Conservation (phyloP, 345 rosid genomes). For the Eucalyptus polybractea region DNA sequence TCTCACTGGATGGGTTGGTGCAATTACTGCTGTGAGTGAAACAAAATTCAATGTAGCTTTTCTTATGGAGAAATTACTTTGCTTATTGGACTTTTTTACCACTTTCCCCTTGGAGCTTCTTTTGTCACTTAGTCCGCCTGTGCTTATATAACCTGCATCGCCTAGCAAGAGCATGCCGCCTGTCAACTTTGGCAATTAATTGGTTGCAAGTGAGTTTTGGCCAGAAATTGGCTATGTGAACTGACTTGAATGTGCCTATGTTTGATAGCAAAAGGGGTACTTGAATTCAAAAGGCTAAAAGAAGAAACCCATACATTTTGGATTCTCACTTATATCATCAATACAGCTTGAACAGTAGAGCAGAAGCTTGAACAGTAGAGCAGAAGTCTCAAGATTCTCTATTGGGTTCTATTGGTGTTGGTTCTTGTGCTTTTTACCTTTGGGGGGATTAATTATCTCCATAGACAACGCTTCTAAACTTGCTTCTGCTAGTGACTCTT, state of each 20-base stretch:
- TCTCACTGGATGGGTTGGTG: neutral
- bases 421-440: neutral
- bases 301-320: neutral
- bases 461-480: neutral
- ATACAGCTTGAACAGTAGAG: neutral
- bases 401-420: neutral
- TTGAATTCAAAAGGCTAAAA: neutral
- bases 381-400: neutral
- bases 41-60: neutral
- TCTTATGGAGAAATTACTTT: neutral
- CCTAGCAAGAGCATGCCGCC: neutral
- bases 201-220: neutral
- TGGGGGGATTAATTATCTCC: neutral
- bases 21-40: neutral
- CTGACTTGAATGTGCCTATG: neutral
- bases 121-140: neutral
- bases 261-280: neutral
- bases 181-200: neutral
- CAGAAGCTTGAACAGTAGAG: neutral
- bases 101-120: neutral
- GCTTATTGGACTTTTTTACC: neutral
- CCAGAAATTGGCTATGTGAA: neutral
- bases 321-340: neutral
- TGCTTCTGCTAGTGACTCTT: neutral
- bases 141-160: neutral